phyloP scores from a whole-genome alignment of 2,329 filamentous ascomycete genomes.

The Boeremia exigua region DNA sequence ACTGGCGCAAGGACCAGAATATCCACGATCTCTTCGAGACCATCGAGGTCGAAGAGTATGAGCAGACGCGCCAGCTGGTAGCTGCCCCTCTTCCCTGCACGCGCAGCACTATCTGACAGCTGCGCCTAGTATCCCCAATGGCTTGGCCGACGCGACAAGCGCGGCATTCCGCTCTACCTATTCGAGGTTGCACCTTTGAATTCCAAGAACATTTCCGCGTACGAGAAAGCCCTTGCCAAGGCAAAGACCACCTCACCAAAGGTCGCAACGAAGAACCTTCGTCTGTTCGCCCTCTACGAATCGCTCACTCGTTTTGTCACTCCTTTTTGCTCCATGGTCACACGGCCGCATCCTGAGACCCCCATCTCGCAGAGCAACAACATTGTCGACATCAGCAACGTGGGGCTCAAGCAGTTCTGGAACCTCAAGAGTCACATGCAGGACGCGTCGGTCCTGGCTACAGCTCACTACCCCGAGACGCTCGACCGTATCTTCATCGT shows the following conservation, averaged over 20 bases:
- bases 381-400: slow-evolving; percentile 89
- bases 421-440: slow-evolving; percentile 94
- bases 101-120: slow-evolving; percentile 22
- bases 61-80: slow-evolving; percentile 78
- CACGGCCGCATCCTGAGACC: slow-evolving; percentile 76
- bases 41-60: slow-evolving; percentile 84
- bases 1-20: slow-evolving; percentile 82
- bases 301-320: slow-evolving; percentile 87
- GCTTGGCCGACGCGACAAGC: slow-evolving; percentile 87
- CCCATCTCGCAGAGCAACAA: slow-evolving; percentile 93
- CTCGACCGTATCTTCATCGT: slow-evolving; percentile 87
- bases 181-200: slow-evolving; percentile 87
- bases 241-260: slow-evolving; percentile 67
- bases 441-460: slow-evolving; percentile 84
- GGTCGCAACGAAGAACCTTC: slow-evolving; percentile 76
- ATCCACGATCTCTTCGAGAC: slow-evolving; percentile 82
- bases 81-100: slow-evolving; percentile 24
- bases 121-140: slow-evolving; percentile 82
- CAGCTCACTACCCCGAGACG: slow-evolving; percentile 94
- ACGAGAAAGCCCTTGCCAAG: slow-evolving; percentile 69
- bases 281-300: slow-evolving; percentile 92
- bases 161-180: slow-evolving; percentile 90
- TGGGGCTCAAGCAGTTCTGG: slow-evolving; percentile 94
- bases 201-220: slow-evolving; percentile 78
- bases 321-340: slow-evolving; percentile 80